These are phyloP conservation scores for Tricholoma furcatifolium DNA, from an alignment of 768 basidiomycete genomes.

Conservation along the genomic window DNA sequence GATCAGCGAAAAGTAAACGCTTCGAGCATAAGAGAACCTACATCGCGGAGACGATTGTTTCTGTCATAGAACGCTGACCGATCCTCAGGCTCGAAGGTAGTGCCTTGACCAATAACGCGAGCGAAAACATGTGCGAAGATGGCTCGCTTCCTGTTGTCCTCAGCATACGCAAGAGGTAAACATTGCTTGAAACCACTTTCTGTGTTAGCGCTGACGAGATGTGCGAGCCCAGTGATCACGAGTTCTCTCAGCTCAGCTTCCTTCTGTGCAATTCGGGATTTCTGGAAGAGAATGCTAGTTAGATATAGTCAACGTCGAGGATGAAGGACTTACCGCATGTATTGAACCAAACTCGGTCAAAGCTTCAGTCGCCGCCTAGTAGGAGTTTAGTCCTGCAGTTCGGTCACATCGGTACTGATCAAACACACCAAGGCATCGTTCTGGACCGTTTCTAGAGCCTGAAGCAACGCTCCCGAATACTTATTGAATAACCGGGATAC, in stretches of 20 bases:
- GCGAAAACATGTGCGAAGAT: slow-evolving; percentile 88
- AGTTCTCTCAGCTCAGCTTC: slow-evolving; percentile 70
- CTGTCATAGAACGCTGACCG: slow-evolving; percentile 44
- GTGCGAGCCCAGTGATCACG: slow-evolving; percentile 77
- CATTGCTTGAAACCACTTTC: slow-evolving; percentile 90
- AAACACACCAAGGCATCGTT: slow-evolving; percentile 42
- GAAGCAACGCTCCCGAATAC: slow-evolving; percentile 66
- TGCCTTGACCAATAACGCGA: slow-evolving; percentile 75
- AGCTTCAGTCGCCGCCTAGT: slow-evolving; percentile 43
- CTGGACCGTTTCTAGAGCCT: slow-evolving; percentile 55
- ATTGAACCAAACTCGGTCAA: slow-evolving; percentile 48
- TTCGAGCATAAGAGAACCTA: slow-evolving; percentile 27
- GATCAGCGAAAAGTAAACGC: not conserved
- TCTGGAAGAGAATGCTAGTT: slow-evolving; percentile 25
- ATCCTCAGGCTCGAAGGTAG: slow-evolving; percentile 68
- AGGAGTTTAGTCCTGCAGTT: slow-evolving; percentile 5
- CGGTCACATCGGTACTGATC: not conserved
- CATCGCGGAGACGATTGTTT: slow-evolving; percentile 58
- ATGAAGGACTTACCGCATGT: slow-evolving; percentile 34
- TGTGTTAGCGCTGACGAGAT: slow-evolving; percentile 80
- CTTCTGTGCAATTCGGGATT: slow-evolving; percentile 42
- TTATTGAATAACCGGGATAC: slow-evolving; percentile 79
- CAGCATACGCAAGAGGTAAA: slow-evolving; percentile 73
- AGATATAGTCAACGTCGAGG: not conserved
- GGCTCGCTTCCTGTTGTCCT: slow-evolving; percentile 63